phyloP scores from a whole-genome alignment of 1,139 yeast genomes.

The Hyphopichia khmerensis region DNA sequence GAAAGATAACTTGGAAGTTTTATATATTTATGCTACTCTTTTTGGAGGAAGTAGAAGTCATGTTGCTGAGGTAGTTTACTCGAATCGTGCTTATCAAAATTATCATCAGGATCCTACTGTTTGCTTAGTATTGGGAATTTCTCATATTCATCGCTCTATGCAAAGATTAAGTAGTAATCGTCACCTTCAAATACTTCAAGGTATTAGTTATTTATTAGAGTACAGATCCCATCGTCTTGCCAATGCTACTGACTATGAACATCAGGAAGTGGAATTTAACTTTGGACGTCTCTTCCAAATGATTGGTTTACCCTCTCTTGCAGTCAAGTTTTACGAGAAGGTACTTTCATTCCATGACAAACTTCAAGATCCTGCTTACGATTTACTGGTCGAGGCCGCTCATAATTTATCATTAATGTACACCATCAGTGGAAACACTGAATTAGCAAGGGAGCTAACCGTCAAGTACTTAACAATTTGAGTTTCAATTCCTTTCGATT shows the following conservation, averaged over 20 bases:
- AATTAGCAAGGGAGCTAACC: constrained; percentile 60
- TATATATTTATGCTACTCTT: constrained; percentile 76
- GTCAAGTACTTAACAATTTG: constrained; percentile 55
- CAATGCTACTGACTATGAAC: constrained; percentile 48
- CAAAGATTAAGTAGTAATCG: constrained; percentile 85
- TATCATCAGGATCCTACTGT: constrained; percentile 77
- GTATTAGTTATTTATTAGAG: constrained; percentile 72
- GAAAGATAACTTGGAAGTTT: constrained; percentile 65
- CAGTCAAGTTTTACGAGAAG: constrained; percentile 67
- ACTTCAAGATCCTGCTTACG: constrained; percentile 39
- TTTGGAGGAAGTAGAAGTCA: constrained; percentile 83
- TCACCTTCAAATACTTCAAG: constrained; percentile 85
- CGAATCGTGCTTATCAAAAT: constrained; percentile 59
- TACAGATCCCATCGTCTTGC: constrained; percentile 52
- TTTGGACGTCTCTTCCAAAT: constrained; percentile 83
- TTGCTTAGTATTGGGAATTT: constrained; percentile 69
- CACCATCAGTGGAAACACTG: constrained; percentile 69
- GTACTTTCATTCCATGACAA: constrained; percentile 47
- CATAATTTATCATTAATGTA: constrained; percentile 79
- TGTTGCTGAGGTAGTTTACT: constrained; percentile 71
- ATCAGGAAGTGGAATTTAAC: constrained; percentile 81
- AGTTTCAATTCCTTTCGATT: too few relatives aligned
- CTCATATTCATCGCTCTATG: constrained; percentile 89
- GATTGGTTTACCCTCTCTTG: constrained; percentile 71
- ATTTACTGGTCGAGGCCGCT: constrained; percentile 75